Conservation (phyloP, 495 filamentous ascomycete species). For the Friedmanniomyces simplex region DNA sequence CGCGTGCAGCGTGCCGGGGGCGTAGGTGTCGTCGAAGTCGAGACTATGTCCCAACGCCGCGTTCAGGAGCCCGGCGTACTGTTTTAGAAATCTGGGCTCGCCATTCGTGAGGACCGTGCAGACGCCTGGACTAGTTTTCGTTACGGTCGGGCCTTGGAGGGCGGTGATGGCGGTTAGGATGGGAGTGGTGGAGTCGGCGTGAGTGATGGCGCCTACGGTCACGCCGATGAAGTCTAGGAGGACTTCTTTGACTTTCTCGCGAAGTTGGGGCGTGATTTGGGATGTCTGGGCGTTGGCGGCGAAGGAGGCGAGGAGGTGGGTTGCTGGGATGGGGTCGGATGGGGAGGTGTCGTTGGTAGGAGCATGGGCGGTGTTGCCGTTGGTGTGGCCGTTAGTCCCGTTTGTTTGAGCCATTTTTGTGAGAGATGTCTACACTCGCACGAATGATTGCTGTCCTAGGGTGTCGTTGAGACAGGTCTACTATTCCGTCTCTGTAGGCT, state of each 20-base stretch:
- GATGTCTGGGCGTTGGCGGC: constrained; percentile 3
- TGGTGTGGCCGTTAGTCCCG: background rate
- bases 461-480: background rate
- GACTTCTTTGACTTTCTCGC: constrained; percentile 21
- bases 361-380: constrained; percentile 3
- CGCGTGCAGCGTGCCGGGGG: constrained; percentile 19
- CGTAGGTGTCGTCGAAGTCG: constrained; percentile 25
- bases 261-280: constrained; percentile 7
- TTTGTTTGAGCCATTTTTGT: background rate
- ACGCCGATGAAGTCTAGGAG: constrained; percentile 23
- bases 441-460: background rate
- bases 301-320: constrained; percentile 18
- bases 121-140: background rate
- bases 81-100: constrained; percentile 14
- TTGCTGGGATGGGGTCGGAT: constrained; percentile 10
- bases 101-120: constrained; percentile 20
- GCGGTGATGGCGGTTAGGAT: constrained; percentile 18
- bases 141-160: constrained; percentile 15
- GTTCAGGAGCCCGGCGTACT: constrained; percentile 23
- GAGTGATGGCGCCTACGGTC: constrained; percentile 13
- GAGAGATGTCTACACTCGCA: background rate
- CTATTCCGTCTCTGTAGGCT: too few relatives aligned
- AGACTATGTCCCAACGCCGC: constrained; percentile 21
- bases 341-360: too few relatives aligned
- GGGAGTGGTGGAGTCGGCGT: constrained; percentile 20